Evolutionary conservation across 2,329 filamentous ascomycete genomes (phyloP).

Genomic region (Aspergillus aculeatinus): DNA sequence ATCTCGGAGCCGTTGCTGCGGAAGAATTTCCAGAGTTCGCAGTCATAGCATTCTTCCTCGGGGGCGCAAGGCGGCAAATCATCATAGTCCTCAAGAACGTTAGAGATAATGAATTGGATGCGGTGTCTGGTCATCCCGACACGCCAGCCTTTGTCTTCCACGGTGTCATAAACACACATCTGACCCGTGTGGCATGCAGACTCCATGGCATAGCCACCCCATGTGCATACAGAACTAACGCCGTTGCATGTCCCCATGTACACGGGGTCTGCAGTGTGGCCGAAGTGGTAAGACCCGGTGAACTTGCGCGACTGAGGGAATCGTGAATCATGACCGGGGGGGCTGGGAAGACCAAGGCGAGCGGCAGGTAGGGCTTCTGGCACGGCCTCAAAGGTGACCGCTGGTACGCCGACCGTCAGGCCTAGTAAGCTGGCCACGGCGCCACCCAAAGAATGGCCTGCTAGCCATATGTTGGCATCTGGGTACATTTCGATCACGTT

Average conservation of each 20-base stretch:
- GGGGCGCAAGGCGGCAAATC: conserved; percentile 71
- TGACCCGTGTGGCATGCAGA: conserved; percentile 86
- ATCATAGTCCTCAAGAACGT: conserved; percentile 83
- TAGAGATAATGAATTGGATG: conserved; percentile 81
- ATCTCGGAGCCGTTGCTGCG: conserved; percentile 84
- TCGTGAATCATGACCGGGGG: conserved; percentile 72
- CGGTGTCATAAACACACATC: conserved; percentile 89
- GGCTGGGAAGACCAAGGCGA: conserved; percentile 79
- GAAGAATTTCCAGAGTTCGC: conserved; percentile 90
- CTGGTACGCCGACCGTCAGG: conserved; percentile 84
- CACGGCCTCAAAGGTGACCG: conserved; percentile 90
- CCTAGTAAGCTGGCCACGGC: conserved; percentile 85
- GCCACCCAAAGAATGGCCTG: conserved; percentile 89
- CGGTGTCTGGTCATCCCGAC: conserved; percentile 89
- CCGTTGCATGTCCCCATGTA: conserved; percentile 93
- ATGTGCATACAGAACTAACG: conserved; percentile 81
- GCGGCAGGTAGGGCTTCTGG: conserved; percentile 85
- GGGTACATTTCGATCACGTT: conserved; percentile 92
- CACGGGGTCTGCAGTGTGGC: conserved; percentile 92
- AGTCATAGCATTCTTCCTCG: conserved; percentile 82
- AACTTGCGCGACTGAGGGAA: conserved; percentile 68
- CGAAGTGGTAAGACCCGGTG: conserved; percentile 85
- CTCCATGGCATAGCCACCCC: conserved; percentile 91
- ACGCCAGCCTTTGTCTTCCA: conserved; percentile 86
- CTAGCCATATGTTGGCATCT: conserved; percentile 78